A percentile compares a stretch with the other conserved stretches of the same genome.
Conservation (phyloP, 164 flowering plant species). For the Pachysandra terminalis region DNA sequence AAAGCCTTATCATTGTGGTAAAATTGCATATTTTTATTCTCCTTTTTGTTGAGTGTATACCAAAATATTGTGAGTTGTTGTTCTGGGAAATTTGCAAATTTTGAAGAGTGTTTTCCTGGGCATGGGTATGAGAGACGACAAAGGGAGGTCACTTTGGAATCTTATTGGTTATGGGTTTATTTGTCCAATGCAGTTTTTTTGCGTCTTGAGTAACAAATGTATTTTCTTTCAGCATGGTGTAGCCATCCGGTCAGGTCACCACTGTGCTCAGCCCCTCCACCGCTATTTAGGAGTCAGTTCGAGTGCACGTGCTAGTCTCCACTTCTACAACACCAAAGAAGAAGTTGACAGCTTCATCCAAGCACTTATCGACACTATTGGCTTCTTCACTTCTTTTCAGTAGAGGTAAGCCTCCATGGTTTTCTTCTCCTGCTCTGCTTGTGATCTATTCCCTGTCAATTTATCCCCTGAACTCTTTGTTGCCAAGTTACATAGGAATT, state of each 20-base stretch:
- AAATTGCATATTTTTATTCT: background rate
- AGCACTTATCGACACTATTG: slow-evolving; percentile 67
- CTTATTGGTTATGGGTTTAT: too few species aligned
- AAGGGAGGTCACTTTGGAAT: background rate
- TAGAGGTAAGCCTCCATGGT: slow-evolving; percentile 23
- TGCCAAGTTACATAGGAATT: too few species aligned
- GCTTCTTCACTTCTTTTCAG: slow-evolving; percentile 74
- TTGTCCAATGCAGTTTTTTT: background rate
- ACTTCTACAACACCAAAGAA: slow-evolving; percentile 90
- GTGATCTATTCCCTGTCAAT: background rate
- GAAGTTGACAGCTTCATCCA: slow-evolving; percentile 72
- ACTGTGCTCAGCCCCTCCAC: slow-evolving; percentile 1
- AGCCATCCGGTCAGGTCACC: slow-evolving; percentile 39
- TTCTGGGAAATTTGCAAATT: background rate
- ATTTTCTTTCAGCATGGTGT: slow-evolving; percentile 75
- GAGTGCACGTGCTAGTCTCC: slow-evolving; percentile 90
- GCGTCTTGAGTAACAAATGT: background rate
- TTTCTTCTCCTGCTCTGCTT: background rate
- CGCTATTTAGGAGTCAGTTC: slow-evolving; percentile 66
- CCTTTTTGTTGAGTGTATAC: background rate
- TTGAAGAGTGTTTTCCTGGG: background rate
- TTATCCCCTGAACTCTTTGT: background rate
- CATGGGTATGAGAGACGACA: background rate
- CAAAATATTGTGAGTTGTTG: background rate
- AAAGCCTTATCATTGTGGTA: background rate